Conservation (phyloP, 2,329 filamentous ascomycete genomes). For the Chalaropsis thielavioides region DNA sequence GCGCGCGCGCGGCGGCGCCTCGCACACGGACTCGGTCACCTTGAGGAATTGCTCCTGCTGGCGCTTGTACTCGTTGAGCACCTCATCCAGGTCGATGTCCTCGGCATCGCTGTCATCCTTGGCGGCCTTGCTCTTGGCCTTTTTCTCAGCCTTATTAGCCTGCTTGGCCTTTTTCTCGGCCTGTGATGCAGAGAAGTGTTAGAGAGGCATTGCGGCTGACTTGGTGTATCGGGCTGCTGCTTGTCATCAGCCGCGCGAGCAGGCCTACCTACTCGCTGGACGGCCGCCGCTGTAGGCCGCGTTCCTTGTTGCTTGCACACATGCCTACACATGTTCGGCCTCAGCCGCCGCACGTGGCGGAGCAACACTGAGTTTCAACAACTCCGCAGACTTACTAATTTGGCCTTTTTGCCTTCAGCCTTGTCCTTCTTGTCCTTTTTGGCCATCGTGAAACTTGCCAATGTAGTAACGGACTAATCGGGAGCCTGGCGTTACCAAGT, state of each 20-base stretch:
- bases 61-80: conserved; percentile 83
- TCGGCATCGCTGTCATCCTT: conserved; percentile 80
- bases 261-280: not conserved
- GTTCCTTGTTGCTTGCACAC: not conserved
- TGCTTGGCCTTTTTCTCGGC: conserved; percentile 62
- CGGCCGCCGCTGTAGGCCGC: not conserved
- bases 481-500: not conserved
- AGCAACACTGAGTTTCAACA: not conserved
- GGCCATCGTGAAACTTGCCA: conserved; percentile 24
- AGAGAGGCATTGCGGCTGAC: not conserved
- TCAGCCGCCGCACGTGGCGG: not conserved
- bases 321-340: not conserved
- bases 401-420: conserved; percentile 36
- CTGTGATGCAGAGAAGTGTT: conserved; percentile 20
- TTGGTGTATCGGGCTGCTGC: not conserved
- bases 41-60: conserved; percentile 91
- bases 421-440: conserved; percentile 36
- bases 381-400: conserved; percentile 26
- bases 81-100: conserved; percentile 82
- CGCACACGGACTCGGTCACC: conserved; percentile 64
- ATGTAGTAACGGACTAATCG: not conserved
- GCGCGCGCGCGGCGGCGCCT: conserved; percentile 60
- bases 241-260: not conserved
- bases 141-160: conserved; percentile 81
- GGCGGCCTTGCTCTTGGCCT: conserved; percentile 54